Conservation (phyloP, 352 stramenopile genomes). For the Globisporangium parvum region DNA sequence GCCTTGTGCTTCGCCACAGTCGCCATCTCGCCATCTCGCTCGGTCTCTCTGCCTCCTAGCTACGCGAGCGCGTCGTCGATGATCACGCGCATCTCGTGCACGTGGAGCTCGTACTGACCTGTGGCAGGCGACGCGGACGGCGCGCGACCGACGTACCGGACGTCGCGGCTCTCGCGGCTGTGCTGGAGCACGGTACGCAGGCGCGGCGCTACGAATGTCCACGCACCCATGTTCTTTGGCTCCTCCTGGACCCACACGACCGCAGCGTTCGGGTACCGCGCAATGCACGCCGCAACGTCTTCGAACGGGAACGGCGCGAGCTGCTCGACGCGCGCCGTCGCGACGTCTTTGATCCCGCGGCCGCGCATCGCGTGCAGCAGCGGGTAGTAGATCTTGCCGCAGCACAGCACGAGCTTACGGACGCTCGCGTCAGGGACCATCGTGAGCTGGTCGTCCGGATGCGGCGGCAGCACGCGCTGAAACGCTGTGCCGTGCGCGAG, state of each 20-base stretch:
- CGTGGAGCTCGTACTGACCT: conserved; percentile 92
- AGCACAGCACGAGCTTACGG: conserved; percentile 74
- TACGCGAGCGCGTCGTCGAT: conserved; percentile 79
- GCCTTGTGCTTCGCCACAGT: too few relatives aligned
- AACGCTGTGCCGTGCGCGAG: conserved; percentile 53
- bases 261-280: conserved; percentile 92
- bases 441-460: conserved; percentile 58
- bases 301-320: conserved; percentile 97
- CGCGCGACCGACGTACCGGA: conserved; percentile 92
- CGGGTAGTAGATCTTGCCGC: conserved; percentile 83
- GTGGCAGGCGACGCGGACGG: conserved; percentile 95
- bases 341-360: conserved; percentile 53
- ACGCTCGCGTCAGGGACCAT: conserved; percentile 68
- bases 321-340: conserved; percentile 76
- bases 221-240: conserved; percentile 98
- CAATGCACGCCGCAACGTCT: conserved; percentile 86
- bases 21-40: too few relatives aligned
- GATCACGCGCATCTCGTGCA: conserved; percentile 92
- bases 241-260: conserved; percentile 98
- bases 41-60: not conserved
- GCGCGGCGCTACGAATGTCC: conserved; percentile 88
- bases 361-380: conserved; percentile 53
- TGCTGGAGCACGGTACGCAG: conserved; percentile 93
- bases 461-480: conserved; percentile 62
- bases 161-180: conserved; percentile 40